Percentiles rank a stretch among this genome's conserved stretches.
Evolutionary conservation across 2,329 filamentous ascomycete genomes (phyloP).

Genomic region (Capronia coronata): DNA sequence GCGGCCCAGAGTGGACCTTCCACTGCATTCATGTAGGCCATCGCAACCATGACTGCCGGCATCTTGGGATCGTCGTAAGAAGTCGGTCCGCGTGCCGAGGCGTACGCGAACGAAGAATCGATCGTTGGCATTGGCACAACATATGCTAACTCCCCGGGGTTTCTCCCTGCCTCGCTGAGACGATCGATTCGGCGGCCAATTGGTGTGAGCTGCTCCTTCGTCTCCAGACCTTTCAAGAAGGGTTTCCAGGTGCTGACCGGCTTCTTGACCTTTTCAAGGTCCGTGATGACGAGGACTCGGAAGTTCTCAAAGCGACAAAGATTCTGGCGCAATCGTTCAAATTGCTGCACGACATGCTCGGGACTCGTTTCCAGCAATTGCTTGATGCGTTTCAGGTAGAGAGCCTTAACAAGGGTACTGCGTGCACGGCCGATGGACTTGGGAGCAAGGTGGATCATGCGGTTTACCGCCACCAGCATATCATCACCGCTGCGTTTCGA

Average conservation of each 20-base stretch:
- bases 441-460: slow-evolving; percentile 72
- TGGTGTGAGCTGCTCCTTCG: slow-evolving; percentile 54
- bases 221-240: slow-evolving; percentile 50
- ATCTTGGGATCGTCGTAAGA: slow-evolving; percentile 71
- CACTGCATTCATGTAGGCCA: slow-evolving; percentile 84
- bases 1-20: slow-evolving; percentile 93
- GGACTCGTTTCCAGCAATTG: slow-evolving; percentile 73
- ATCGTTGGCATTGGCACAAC: slow-evolving; percentile 87
- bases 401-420: slow-evolving; percentile 74
- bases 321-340: slow-evolving; percentile 66
- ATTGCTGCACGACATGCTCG: slow-evolving; percentile 65
- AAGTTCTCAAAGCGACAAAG: slow-evolving; percentile 82
- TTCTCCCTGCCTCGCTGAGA: slow-evolving; percentile 68
- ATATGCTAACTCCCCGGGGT: slow-evolving; percentile 67
- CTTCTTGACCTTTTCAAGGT: slow-evolving; percentile 65
- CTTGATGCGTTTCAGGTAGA: slow-evolving; percentile 80
- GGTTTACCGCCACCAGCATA: slow-evolving; percentile 58
- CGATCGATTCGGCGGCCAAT: slow-evolving; percentile 64
- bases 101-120: slow-evolving; percentile 82
- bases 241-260: slow-evolving; percentile 74
- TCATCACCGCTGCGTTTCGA: slow-evolving; percentile 72
- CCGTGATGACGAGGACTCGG: slow-evolving; percentile 74
- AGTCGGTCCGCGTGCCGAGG: slow-evolving; percentile 65
- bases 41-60: slow-evolving; percentile 78
- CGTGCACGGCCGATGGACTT: slow-evolving; percentile 71